Evolutionary conservation across 1,284 basidiomycete genomes (phyloP).

Genomic region (Schizophyllum amplum): DNA sequence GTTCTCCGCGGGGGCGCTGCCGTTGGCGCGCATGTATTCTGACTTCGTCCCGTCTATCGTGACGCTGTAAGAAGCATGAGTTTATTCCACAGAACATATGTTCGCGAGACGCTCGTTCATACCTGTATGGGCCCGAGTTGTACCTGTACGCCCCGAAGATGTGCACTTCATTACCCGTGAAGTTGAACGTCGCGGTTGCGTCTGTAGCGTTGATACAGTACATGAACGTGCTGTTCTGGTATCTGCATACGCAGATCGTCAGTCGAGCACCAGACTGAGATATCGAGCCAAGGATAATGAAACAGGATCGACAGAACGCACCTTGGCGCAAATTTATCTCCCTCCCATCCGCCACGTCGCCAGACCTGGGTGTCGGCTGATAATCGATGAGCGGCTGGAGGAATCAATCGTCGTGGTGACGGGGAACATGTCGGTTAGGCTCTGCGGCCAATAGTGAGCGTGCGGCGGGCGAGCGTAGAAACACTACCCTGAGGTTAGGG

Average conservation of each 20-base stretch:
- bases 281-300: no score
- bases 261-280: no score
- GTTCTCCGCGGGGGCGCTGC: not conserved
- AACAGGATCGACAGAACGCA: not conserved
- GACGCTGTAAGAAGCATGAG: not conserved
- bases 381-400: not conserved
- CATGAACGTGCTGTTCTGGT: not conserved
- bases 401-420: not conserved
- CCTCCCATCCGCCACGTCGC: not conserved
- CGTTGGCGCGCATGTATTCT: not conserved
- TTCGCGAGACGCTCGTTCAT: not conserved
- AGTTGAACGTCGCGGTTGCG: not conserved
- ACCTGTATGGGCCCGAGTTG: not conserved
- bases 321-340: not conserved
- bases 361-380: not conserved
- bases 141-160: not conserved
- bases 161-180: not conserved
- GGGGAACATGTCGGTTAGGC: no score
- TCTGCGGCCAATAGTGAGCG: no score
- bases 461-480: no score
- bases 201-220: not conserved
- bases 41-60: not conserved
- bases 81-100: not conserved
- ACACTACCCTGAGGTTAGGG: not conserved
- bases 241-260: not conserved